Evolutionary conservation across 2,329 filamentous ascomycete genomes (phyloP).

Genomic region (Pyrenochaeta sp.): DNA sequence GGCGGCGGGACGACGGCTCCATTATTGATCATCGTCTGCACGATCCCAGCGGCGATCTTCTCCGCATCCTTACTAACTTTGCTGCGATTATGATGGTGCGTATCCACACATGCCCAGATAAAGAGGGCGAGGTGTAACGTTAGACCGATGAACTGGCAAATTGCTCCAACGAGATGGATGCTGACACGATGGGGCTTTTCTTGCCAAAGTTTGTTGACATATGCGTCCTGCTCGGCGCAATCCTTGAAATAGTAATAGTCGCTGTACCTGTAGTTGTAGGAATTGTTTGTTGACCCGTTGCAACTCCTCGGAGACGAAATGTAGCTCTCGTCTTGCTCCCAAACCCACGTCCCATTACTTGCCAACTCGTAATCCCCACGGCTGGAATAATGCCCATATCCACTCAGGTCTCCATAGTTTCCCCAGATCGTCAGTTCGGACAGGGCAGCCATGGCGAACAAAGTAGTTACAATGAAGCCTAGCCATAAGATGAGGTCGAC

Average conservation of each 20-base stretch:
- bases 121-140: slow-evolving; percentile 47
- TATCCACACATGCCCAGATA: slow-evolving; percentile 51
- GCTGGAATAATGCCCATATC: slow-evolving; percentile 8
- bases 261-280: slow-evolving; percentile 1
- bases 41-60: slow-evolving; percentile 42
- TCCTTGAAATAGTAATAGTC: slow-evolving; percentile 16
- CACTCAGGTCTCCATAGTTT: slow-evolving; percentile 22
- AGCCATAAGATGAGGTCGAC: slow-evolving; percentile 49
- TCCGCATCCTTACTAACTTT: slow-evolving; percentile 41
- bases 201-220: slow-evolving; percentile 40
- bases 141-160: slow-evolving; percentile 42
- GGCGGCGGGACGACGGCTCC: slow-evolving; percentile 40
- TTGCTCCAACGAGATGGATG: slow-evolving; percentile 32
- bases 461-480: slow-evolving; percentile 35
- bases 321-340: slow-evolving; percentile 20
- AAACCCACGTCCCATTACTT: slow-evolving; percentile 45
- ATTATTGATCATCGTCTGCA: slow-evolving; percentile 44
- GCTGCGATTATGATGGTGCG: slow-evolving; percentile 30
- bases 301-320: slow-evolving; percentile 24
- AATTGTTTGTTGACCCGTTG: slow-evolving; percentile 4
- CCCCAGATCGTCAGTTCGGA: slow-evolving; percentile 27
- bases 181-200: slow-evolving; percentile 28
- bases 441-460: slow-evolving; percentile 32
- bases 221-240: slow-evolving; percentile 43
- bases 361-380: slow-evolving; percentile 32